These are phyloP conservation scores for Penicillium canescens DNA, from an alignment of 495 filamentous ascomycete species.

Conservation along the genomic window DNA sequence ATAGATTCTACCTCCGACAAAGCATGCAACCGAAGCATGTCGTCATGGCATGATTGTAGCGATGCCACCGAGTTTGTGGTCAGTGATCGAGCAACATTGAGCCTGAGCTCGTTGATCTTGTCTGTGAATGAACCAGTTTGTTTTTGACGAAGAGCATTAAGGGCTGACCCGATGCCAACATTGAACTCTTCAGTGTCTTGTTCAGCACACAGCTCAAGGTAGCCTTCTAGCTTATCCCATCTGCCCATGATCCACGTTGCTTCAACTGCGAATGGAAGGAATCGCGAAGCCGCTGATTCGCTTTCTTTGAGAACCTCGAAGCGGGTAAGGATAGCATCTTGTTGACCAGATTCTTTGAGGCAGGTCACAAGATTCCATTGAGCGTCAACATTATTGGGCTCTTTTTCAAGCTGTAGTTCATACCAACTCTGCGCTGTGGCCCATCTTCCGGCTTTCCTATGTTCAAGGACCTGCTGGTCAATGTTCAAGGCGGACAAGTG, in stretches of 20 bases:
- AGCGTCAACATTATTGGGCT: conserved; percentile 71
- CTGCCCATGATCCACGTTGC: conserved; percentile 85
- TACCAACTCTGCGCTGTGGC: conserved; percentile 98
- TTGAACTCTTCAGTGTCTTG: conserved; percentile 74
- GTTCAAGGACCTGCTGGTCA: conserved; percentile 88
- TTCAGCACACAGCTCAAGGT: conserved; percentile 54
- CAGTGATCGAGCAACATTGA: conserved; percentile 69
- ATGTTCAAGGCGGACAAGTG: conserved; percentile 78
- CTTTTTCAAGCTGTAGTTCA: conserved; percentile 77
- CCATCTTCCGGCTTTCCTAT: conserved; percentile 93
- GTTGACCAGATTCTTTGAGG: conserved; percentile 87
- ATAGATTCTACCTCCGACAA: conserved; percentile 86
- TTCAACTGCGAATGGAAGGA: conserved; percentile 81
- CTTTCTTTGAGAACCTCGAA: conserved; percentile 72
- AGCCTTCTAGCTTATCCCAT: conserved; percentile 74
- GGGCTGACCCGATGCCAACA: conserved; percentile 70
- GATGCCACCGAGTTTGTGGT: conserved; percentile 74
- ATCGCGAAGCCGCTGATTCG: conserved; percentile 49
- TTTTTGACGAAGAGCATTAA: conserved; percentile 62
- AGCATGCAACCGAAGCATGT: conserved; percentile 80
- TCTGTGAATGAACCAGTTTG: conserved; percentile 55
- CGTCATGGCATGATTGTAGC: conserved; percentile 76
- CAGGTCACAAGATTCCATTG: conserved; percentile 86
- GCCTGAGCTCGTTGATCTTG: conserved; percentile 63
- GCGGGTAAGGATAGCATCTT: conserved; percentile 83